Evolutionary conservation across 2,329 filamentous ascomycete genomes (phyloP), one percentile per base, ranked within the genome.

Genomic region (Fusarium sp.): DNA sequence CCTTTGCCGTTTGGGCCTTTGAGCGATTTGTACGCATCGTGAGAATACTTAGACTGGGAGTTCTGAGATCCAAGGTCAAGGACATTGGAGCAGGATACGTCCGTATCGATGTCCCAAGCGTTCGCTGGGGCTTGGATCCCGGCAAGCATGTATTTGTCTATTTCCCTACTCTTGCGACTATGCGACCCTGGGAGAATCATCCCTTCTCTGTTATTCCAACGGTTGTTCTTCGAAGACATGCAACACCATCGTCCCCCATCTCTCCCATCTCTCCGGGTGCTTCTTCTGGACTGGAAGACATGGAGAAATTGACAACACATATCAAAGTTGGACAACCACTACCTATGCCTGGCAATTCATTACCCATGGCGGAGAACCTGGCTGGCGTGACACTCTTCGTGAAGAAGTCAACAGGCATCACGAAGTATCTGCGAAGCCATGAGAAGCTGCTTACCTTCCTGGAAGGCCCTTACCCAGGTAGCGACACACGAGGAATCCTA

Each of bases 1-100:
- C 76, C 6, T 71, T 71, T 2, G 70, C 67, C 0, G 48, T 78
- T 7, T 78, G 76, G 77, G 68, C 52, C 7, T 75, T 75, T 19
- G 77, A 78, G 20, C 62, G 75, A 2, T 27, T 76, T 1, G 39
- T 75, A 10, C 74, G 77, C 7, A 40, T 75, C 1, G 39, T 65
- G 15, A 64, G 73, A 6, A 46, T 74, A 1, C 37, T 61, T n/a
- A 60, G 67, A 39, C 23, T 71, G n/a, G 76, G 76, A 4, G 57
- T 77, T 22, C 14, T 62, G 3, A 40, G 58, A 35, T 62, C 58
- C 3, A 62, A 46, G 27, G 58, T 62, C 7, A 62, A 61, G 19
- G 46, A 54, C 4, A 62, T 62, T 4, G 58, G 58, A 23, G 56
- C 40, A 39, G 58, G 58, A 0, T 62, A 62, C 0, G 56, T 62